These are phyloP conservation scores for Metschnikowia hibisci DNA, from an alignment of 805 yeast genomes.

Conservation along the genomic window DNA sequence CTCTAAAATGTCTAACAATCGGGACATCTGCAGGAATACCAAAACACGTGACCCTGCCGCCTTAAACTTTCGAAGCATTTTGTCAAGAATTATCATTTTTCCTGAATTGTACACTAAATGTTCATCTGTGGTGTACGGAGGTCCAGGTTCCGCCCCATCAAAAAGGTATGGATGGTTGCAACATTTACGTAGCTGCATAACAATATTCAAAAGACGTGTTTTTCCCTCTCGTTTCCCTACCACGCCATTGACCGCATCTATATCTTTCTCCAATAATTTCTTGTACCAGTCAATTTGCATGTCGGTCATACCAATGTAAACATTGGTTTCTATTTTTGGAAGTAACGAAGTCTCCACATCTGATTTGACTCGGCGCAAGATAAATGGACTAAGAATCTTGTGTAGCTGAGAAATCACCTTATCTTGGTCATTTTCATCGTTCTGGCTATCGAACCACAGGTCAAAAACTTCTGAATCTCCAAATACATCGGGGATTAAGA, in stretches of 20 bases:
- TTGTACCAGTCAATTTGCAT: slow-evolving; percentile 95
- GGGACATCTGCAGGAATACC: slow-evolving; percentile 90
- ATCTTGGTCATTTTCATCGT: slow-evolving; percentile 50
- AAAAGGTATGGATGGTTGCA: slow-evolving; percentile 96
- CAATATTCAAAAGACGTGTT: slow-evolving; percentile 85
- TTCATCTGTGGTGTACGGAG: slow-evolving; percentile 94
- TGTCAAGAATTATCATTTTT: slow-evolving; percentile 85
- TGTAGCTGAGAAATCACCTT: slow-evolving; percentile 84
- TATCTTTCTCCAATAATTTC: slow-evolving; percentile 82
- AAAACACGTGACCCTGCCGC: slow-evolving; percentile 82
- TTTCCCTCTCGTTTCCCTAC: slow-evolving; percentile 93
- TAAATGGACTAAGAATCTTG: slow-evolving; percentile 80
- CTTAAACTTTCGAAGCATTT: slow-evolving; percentile 66
- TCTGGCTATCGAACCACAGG: slow-evolving; percentile 75
- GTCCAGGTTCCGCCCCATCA: slow-evolving; percentile 99
- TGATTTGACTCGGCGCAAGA: slow-evolving; percentile 82
- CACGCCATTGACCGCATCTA: slow-evolving; percentile 94
- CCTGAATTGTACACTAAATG: slow-evolving; percentile 89
- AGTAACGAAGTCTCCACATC: slow-evolving; percentile 89
- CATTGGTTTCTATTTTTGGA: slow-evolving; percentile 86
- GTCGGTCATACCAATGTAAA: slow-evolving; percentile 91
- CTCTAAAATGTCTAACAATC: slow-evolving; percentile 83
- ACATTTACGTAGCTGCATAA: slow-evolving; percentile 94
- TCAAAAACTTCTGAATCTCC: slow-evolving; percentile 88
- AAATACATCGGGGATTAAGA: slow-evolving; percentile 89